Evolutionary conservation across 1,284 basidiomycete species (phyloP).

Genomic region (Tilletia walkeri): DNA sequence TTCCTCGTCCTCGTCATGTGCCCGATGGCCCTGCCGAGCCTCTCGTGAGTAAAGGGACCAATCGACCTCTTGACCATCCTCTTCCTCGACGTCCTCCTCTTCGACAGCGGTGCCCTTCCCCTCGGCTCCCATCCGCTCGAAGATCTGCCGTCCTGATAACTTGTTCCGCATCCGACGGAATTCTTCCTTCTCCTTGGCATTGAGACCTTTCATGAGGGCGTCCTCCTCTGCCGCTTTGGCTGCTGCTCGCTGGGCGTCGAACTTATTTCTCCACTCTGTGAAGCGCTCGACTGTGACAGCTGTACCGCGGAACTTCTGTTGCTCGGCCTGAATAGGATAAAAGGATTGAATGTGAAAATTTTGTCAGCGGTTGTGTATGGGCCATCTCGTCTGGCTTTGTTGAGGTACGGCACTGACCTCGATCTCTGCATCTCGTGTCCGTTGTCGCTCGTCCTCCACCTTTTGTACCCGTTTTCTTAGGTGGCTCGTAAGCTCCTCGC

Average conservation of each 20-base stretch:
- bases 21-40: slow-evolving; percentile 38
- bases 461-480: slow-evolving; percentile 59
- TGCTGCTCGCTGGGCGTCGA: slow-evolving; percentile 58
- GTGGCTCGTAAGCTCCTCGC: slow-evolving; percentile 69
- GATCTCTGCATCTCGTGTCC: slow-evolving; percentile 68
- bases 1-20: slow-evolving; percentile 39
- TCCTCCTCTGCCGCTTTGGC: slow-evolving; percentile 73
- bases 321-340: slow-evolving; percentile 69
- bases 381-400: not conserved
- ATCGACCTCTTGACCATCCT: slow-evolving; percentile 36
- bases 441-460: slow-evolving; percentile 63
- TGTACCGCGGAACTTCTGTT: slow-evolving; percentile 82
- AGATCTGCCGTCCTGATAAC: slow-evolving; percentile 63
- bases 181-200: slow-evolving; percentile 85
- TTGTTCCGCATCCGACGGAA: slow-evolving; percentile 68
- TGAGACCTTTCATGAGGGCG: slow-evolving; percentile 69
- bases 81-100: slow-evolving; percentile 37
- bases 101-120: slow-evolving; percentile 32
- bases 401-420: slow-evolving; percentile 63
- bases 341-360: not conserved
- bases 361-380: not conserved
- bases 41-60: slow-evolving; percentile 47
- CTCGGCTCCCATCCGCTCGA: slow-evolving; percentile 33
- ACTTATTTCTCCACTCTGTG: slow-evolving; percentile 74
- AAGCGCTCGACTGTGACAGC: slow-evolving; percentile 81